These are phyloP conservation scores for Pezicula carpinea DNA, from an alignment of 2,329 filamentous ascomycete genomes.

Conservation along the genomic window DNA sequence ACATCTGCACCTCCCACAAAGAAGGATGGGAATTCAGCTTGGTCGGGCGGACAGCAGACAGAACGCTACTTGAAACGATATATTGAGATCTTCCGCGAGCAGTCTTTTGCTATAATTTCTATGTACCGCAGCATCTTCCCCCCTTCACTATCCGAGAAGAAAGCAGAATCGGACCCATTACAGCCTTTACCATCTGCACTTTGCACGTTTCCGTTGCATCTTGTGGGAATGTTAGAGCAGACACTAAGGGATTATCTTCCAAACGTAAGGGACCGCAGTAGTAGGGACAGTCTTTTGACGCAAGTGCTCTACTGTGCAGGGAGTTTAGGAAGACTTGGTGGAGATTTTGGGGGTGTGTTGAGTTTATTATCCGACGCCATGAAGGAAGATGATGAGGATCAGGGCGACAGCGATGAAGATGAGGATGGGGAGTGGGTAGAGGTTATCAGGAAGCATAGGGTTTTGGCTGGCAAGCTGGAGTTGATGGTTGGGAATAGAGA, in stretches of 20 bases:
- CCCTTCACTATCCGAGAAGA: slow-evolving; percentile 27
- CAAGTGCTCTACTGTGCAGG: slow-evolving; percentile 92
- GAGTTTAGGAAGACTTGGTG: slow-evolving; percentile 82
- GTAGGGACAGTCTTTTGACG: slow-evolving; percentile 81
- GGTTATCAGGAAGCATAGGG: slow-evolving; percentile 80
- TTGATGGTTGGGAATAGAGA: slow-evolving; percentile 49
- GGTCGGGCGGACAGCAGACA: slow-evolving; percentile 80
- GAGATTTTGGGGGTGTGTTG: slow-evolving; percentile 87
- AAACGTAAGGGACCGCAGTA: slow-evolving; percentile 72
- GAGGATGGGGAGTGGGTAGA: slow-evolving; percentile 72
- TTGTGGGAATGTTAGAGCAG: slow-evolving; percentile 75
- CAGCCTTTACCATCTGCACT: slow-evolving; percentile 68
- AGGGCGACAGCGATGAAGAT: slow-evolving; percentile 34
- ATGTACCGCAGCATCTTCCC: slow-evolving; percentile 91
- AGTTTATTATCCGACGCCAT: slow-evolving; percentile 45
- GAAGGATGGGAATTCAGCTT: slow-evolving; percentile 33
- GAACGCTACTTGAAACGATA: slow-evolving; percentile 93
- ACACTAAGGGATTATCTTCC: slow-evolving; percentile 75
- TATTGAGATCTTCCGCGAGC: slow-evolving; percentile 95
- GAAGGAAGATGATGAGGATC: slow-evolving; percentile 36
- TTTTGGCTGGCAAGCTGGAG: slow-evolving; percentile 76
- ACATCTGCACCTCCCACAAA: slow-evolving; percentile 13
- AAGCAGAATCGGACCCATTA: slow-evolving; percentile 36
- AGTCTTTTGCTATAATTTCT: slow-evolving; percentile 92
- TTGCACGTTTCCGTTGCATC: slow-evolving; percentile 77